Evolutionary conservation across 169 alveolate genomes (phyloP).

Genomic region (Eimeria tenella): DNA sequence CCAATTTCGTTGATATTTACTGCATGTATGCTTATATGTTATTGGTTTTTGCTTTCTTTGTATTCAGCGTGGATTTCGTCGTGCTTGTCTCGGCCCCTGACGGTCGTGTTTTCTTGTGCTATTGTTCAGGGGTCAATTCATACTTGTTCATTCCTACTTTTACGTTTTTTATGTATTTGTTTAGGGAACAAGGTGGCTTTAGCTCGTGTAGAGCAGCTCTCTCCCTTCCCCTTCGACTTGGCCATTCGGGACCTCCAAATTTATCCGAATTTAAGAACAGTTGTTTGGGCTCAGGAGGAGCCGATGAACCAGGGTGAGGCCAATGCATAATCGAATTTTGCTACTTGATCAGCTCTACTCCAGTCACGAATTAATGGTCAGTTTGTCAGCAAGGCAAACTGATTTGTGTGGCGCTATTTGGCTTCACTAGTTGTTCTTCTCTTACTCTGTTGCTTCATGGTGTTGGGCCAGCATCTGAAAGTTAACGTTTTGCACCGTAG

Average conservation of each 20-base stretch:
- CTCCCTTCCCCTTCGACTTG: slow-evolving; percentile 93
- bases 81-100: background rate
- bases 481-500: too few species aligned
- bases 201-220: slow-evolving; percentile 92
- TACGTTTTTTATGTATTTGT: background rate
- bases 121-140: background rate
- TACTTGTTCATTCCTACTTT: too few species aligned
- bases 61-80: background rate
- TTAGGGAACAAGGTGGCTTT: slow-evolving; percentile 85
- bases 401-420: too few species aligned
- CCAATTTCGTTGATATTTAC: too few species aligned
- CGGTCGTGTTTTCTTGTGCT: background rate
- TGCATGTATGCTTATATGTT: too few species aligned
- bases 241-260: slow-evolving; percentile 84
- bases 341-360: background rate
- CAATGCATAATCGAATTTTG: background rate
- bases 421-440: too few species aligned
- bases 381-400: too few species aligned
- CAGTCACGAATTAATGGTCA: too few species aligned
- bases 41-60: background rate
- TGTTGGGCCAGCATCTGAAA: too few species aligned
- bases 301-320: slow-evolving; percentile 92
- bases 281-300: slow-evolving; percentile 96
- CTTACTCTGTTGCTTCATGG: too few species aligned
- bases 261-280: slow-evolving; percentile 84